Evolutionary conservation across 495 filamentous ascomycete genomes (phyloP), one percentile per base, ranked within the genome.

Genomic region (Baudoinia panamericana): DNA sequence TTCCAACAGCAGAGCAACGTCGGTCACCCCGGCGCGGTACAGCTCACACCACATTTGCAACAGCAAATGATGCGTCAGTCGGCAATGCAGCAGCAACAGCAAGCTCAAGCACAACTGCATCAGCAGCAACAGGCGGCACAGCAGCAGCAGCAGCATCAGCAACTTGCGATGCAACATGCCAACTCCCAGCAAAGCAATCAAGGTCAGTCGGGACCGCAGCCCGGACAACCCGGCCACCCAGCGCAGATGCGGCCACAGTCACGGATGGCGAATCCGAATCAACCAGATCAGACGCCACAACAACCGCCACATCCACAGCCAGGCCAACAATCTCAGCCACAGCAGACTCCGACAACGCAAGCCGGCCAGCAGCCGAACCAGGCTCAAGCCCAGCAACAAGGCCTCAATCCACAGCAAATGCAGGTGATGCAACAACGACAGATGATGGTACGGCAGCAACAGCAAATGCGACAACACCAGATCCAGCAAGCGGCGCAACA

Each of bases 351-450:
- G 1, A 55, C 62, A 11, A 64, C 59, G 32, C 63, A 59, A 46
- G 63, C 62, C 22, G 61, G 65, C 36, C 58, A 58, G 31, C 60
- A 62, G 30, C 24, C 19, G 10, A 28, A n/a, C 7, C 54, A 60
- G 13, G 63, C 66, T 37, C 60, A 61, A 12, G 64, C 64, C 25
- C 53, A 63, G 24, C 71, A 72, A 41, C 59, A 67, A 12, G 36
- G 12, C 12, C 57, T 66, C 29, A 59, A 63, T 34, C 64, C 62
- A 36, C 42, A 31, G 15, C 41, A 33, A 3, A 37, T 37, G 34
- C 17, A n/a, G 36, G n/a, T 17, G 58, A 58, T 35, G 30, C 31
- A 35, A 17, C 38, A 24, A 19, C 27, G 34, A 23, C 43, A 23
- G 24, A 20, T 25, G 29, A 34, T 27, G 18, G 27, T 29, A 12